Percentiles rank a stretch among this genome's conserved stretches.
Conservation (phyloP, 2,329 filamentous ascomycete genomes). For the Beauveria medogensis region DNA sequence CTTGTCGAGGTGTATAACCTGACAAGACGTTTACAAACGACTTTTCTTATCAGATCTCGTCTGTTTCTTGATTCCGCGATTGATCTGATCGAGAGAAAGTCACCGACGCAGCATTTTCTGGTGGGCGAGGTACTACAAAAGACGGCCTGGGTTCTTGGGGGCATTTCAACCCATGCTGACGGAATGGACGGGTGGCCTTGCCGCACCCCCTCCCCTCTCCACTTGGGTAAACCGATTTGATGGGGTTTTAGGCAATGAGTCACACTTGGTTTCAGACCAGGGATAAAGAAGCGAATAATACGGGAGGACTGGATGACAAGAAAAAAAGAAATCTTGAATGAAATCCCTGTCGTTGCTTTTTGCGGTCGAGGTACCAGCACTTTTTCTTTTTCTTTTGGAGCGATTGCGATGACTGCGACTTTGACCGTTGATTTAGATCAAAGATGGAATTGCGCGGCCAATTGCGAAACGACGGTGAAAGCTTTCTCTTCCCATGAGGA, state of each 20-base stretch:
- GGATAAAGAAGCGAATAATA: background rate
- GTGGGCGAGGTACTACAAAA: conserved; percentile 2
- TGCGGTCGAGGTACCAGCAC: background rate
- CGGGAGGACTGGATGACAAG: background rate
- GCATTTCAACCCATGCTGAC: background rate
- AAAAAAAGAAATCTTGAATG: background rate
- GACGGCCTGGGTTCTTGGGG: background rate
- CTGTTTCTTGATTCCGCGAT: background rate
- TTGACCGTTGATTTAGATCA: background rate
- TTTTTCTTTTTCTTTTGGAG: no score
- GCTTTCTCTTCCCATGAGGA: background rate
- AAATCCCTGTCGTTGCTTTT: background rate
- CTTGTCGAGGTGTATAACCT: no score
- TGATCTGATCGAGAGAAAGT: background rate
- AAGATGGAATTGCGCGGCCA: background rate
- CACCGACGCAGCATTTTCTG: conserved; percentile 1
- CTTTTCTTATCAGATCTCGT: conserved; percentile 4
- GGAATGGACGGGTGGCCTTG: background rate
- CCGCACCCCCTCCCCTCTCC: background rate
- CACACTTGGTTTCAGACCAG: conserved; percentile 9
- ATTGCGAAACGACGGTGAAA: background rate
- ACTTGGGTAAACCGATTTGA: background rate
- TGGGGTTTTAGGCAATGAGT: conserved; percentile 2
- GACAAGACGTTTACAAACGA: background rate
- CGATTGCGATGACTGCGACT: background rate